Base-by-base conservation (phyloP, 1,284 basidiomycete genomes). In the Cyathus pygmaeus region DNA sequence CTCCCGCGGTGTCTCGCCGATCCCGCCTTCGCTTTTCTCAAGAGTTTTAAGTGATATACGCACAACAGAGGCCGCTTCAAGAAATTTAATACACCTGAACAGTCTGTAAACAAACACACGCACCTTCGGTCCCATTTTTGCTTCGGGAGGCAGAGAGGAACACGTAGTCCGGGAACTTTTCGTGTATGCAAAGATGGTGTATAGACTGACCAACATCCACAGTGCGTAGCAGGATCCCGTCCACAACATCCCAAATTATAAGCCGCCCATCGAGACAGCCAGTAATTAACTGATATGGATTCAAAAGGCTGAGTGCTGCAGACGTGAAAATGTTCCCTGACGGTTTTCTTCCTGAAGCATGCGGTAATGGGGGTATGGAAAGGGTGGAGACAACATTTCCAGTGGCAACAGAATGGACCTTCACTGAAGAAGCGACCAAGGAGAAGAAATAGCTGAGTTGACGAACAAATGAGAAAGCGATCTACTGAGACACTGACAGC, bases 221-320 rank as follows among this genome's bases (percentile, higher is more conserved):
- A 1, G 90, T 92, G 64, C 91, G 89, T 58, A 98, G 81, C 17
- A 98, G 80, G 3, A 86, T 83, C 1, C 91, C 96, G 65, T 98
- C 96, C 55, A 97, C 81, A 75, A 94, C 97, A 79, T 99, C 95
- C 97, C 97, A 99, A 13, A 97, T 81, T 74, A 94, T 90, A 66
- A 99, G 79, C 27, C 85, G 87, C 13, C 96, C 97, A 69, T 96
- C 93, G 56, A 91, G 76, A 2, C 94, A 94, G 31, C 90, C 90
- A 10, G 95, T 95, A 67, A 98, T 88, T 59, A 99, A 81, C 76
- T 99, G 97, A 62, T 96, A 93, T 19, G 90, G 84, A 77, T 98
- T 98, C 65, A 90, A 86, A 3, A 97, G 95, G 73, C 91, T 94
- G 59, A 99, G 79, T 54, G 91, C 80, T 53, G 93, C 87, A 33